Base-by-base conservation (phyloP, 768 basidiomycete genomes). In the Tremella fuciformis region DNA sequence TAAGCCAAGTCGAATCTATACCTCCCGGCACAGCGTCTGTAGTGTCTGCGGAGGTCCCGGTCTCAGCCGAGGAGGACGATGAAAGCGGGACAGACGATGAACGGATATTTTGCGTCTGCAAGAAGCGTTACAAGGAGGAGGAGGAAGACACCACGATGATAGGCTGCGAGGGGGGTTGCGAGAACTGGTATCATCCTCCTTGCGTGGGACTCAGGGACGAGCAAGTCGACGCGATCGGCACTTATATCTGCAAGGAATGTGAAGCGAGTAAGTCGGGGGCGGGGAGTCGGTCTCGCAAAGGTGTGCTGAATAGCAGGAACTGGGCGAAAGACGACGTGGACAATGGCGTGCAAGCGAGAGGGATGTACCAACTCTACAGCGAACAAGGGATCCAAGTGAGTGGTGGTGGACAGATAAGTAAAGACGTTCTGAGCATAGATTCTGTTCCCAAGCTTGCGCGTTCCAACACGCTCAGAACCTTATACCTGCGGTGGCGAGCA, bases 161-260 rank as follows among this genome's bases (percentile, higher is more conserved):
- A 0, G 74, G 66, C 18, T 76, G 74, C 55, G 74, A 76, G 39
- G 42, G 13, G 8, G 71, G 74, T 13, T 76, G 75, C 54, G 67
- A 70, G 37, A 65, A 69, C 50, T 76, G 75, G 75, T 76, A 64
- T 21, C 73, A 74, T 55, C 65, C 70, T 9, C 50, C 18, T 34
- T 76, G 75, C 57, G 57, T 72, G 19, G 66, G 65, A 0, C 25
- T 76, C 13, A 49, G 57, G 16, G 63, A 68, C 19, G 60, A 69
- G 7, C 61, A 70, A 42, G 54, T 71, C 4, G 71, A 68, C 8
- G 42, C 66, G 37, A 40, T 76, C 18, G 74, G 71, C 61, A 55
- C 56, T 15, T 76, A 66, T 53, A 69, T 71, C 13, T 76, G 74
- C 53, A 53, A 58, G 19, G 54, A 53, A 11, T 76, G 74, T 55